These are phyloP conservation scores for Lagenidium giganteum DNA, from an alignment of 352 stramenopile species.

Conservation along the genomic window DNA sequence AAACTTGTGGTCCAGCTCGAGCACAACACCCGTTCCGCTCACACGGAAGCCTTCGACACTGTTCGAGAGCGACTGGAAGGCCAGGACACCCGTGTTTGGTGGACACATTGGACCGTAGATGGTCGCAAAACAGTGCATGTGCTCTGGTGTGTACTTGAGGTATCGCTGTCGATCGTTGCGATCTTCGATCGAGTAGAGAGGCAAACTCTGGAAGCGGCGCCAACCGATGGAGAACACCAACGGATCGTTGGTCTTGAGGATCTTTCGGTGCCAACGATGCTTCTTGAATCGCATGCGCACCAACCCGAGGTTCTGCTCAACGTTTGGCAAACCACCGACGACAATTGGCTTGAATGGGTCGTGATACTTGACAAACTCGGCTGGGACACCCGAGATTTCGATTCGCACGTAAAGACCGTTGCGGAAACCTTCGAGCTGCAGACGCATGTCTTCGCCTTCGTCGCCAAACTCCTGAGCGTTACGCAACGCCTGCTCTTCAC, in stretches of 20 bases:
- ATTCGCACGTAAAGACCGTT: constrained; percentile 97
- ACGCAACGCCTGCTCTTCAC: constrained; percentile 72
- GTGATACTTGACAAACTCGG: constrained; percentile 95
- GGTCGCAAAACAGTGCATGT: constrained; percentile 99
- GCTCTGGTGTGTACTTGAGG: constrained; percentile 99
- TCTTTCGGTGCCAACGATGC: constrained; percentile 98
- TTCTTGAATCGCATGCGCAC: constrained; percentile 98
- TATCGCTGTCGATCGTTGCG: constrained; percentile 94
- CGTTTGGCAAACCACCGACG: constrained; percentile 93
- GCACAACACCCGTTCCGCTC: constrained; percentile 94
- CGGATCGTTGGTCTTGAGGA: constrained; percentile 98
- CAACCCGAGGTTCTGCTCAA: constrained; percentile 94
- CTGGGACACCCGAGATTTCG: constrained; percentile 92
- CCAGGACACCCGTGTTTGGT: constrained; percentile 97
- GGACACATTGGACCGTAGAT: constrained; percentile 96
- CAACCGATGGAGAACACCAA: constrained; percentile 98
- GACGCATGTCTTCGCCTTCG: constrained; percentile 90
- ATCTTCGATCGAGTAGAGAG: constrained; percentile 98
- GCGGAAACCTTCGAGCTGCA: constrained; percentile 94
- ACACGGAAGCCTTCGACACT: constrained; percentile 95
- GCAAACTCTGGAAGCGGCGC: constrained; percentile 98
- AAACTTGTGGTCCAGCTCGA: constrained; percentile 98
- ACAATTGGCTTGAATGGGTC: constrained; percentile 85
- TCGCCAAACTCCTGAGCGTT: constrained; percentile 95
- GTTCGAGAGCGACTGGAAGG: constrained; percentile 94